These are phyloP conservation scores for Ophiostoma angusticollis DNA, from an alignment of 2,329 filamentous ascomycete genomes.

Conservation along the genomic window DNA sequence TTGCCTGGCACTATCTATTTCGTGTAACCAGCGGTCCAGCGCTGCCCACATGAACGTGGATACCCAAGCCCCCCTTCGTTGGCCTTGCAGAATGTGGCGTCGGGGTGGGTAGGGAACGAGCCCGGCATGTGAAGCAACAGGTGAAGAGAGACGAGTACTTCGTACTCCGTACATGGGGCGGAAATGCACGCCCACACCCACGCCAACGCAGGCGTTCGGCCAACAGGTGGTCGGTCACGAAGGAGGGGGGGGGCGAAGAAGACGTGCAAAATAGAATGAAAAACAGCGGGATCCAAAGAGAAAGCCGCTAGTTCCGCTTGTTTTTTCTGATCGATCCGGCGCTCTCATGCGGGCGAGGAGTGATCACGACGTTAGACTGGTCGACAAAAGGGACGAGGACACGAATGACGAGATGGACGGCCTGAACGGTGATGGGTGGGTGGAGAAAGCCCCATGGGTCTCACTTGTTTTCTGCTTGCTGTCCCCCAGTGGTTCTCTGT, in stretches of 20 bases:
- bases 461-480: too few relatives aligned
- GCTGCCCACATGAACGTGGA: background rate
- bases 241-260: background rate
- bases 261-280: background rate
- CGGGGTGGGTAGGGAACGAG: background rate
- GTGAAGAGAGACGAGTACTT: too few relatives aligned
- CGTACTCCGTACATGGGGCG: too few relatives aligned
- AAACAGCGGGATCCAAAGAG: background rate
- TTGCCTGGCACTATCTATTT: background rate
- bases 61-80: constrained; percentile 1
- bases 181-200: too few relatives aligned
- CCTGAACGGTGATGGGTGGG: background rate
- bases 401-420: background rate
- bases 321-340: constrained; percentile 5
- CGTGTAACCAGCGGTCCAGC: background rate
- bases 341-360: constrained; percentile 3
- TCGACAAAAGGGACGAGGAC: too few relatives aligned
- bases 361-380: constrained; percentile 1
- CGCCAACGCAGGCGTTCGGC: too few relatives aligned
- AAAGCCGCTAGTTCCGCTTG: too few relatives aligned
- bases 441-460: too few relatives aligned
- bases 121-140: background rate
- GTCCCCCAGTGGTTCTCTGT: too few relatives aligned
- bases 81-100: background rate
- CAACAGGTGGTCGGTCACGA: too few relatives aligned